Conservation (phyloP, 768 basidiomycete genomes). For the Dentipellis fragilis region DNA sequence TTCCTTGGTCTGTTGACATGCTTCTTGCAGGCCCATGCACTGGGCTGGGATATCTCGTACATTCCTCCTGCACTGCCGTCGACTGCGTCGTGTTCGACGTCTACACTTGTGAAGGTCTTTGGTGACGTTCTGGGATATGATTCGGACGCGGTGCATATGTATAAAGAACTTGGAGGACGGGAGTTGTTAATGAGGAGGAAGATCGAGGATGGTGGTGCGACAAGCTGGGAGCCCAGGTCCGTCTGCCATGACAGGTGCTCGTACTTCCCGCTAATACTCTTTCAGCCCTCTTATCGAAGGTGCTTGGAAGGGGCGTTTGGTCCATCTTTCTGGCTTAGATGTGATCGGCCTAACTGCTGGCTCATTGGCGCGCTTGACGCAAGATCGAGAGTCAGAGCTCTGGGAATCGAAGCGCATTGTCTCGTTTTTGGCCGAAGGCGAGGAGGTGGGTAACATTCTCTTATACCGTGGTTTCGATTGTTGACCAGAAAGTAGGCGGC, state of each 20-base stretch:
- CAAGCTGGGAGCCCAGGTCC: conserved; percentile 45
- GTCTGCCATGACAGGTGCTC: background rate
- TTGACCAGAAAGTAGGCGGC: conserved; percentile 2
- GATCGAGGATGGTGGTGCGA: conserved; percentile 49
- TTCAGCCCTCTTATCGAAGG: conserved; percentile 45
- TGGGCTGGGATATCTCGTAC: conserved; percentile 57
- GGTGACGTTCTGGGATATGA: conserved; percentile 52
- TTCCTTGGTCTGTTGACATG: conserved; percentile 50
- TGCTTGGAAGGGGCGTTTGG: conserved; percentile 43
- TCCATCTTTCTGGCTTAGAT: conserved; percentile 53
- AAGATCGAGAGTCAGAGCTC: conserved; percentile 54
- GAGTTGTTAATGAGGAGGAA: conserved; percentile 55
- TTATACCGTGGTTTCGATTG: conserved; percentile 13
- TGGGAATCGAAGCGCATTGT: conserved; percentile 59
- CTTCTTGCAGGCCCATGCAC: conserved; percentile 51
- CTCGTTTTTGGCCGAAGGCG: conserved; percentile 27
- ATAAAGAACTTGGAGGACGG: conserved; percentile 58
- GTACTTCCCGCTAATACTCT: background rate
- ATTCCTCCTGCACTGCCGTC: conserved; percentile 48
- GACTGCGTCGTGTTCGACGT: conserved; percentile 52
- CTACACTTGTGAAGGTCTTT: conserved; percentile 45
- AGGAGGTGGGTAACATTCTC: conserved; percentile 29
- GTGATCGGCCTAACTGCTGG: conserved; percentile 60
- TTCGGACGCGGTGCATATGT: conserved; percentile 49
- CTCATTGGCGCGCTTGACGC: conserved; percentile 45